These are phyloP conservation scores for Paramarasmius palmivorus DNA, from an alignment of 1,284 basidiomycete species.

Conservation along the genomic window DNA sequence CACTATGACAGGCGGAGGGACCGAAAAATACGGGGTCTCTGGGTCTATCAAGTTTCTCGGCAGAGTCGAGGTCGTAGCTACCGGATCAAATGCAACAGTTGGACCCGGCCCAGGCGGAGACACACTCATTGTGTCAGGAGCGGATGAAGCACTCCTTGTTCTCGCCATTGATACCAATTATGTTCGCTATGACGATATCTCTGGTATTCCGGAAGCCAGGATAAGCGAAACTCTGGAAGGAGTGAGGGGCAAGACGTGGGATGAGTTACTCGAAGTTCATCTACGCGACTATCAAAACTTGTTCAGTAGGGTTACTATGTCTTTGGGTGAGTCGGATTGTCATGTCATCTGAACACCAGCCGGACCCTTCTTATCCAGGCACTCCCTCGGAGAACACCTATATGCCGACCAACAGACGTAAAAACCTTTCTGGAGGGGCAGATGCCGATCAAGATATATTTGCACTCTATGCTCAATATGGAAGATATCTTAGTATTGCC, in stretches of 20 bases:
- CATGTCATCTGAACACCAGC: no score
- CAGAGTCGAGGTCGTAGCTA: conserved; percentile 7
- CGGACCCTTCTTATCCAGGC: conserved; percentile 7
- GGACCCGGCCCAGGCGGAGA: not conserved
- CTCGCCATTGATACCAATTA: conserved; percentile 18
- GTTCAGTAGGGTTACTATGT: conserved; percentile 16
- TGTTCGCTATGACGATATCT: conserved; percentile 15
- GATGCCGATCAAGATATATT: conserved; percentile 17
- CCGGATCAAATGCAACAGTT: not conserved
- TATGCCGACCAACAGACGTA: conserved; percentile 16
- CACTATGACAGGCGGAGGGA: conserved; percentile 10
- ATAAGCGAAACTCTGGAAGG: conserved; percentile 6
- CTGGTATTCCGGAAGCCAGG: conserved; percentile 12
- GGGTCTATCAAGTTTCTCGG: conserved; percentile 15
- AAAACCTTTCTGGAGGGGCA: conserved; percentile 11
- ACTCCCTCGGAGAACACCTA: conserved; percentile 9
- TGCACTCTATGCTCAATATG: conserved; percentile 16
- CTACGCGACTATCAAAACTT: conserved; percentile 13
- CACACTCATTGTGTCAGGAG: conserved; percentile 7
- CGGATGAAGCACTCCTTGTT: conserved; percentile 15
- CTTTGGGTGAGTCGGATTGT: conserved; percentile 10
- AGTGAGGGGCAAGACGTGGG: conserved; percentile 10
- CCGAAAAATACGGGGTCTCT: conserved; percentile 3
- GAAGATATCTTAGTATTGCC: conserved; percentile 15
- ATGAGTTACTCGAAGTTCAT: conserved; percentile 13